These are phyloP conservation scores for Malassezia nana DNA, from an alignment of 1,284 basidiomycete species.

Conservation along the genomic window DNA sequence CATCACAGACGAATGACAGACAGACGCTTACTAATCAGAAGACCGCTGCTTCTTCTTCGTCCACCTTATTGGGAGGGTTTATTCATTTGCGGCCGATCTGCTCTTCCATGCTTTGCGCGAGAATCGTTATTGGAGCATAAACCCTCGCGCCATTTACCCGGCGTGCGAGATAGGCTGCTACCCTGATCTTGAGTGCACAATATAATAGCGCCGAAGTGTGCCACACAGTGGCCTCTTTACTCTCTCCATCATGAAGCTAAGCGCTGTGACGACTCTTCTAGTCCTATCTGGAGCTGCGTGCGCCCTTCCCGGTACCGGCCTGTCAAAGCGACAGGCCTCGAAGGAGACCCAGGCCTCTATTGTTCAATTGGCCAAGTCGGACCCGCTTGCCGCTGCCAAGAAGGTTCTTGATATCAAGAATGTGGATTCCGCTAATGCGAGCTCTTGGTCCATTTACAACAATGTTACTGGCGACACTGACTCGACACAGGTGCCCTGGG, in stretches of 20 bases:
- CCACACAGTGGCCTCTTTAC: too few relatives aligned
- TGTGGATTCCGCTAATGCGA: slow-evolving; percentile 17
- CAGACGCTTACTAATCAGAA: too few relatives aligned
- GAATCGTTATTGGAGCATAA: too few relatives aligned
- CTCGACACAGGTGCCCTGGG: slow-evolving; percentile 29
- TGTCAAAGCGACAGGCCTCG: background rate
- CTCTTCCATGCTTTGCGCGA: too few relatives aligned
- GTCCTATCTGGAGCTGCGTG: background rate
- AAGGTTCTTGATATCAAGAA: slow-evolving; percentile 22
- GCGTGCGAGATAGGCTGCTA: too few relatives aligned
- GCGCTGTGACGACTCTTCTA: background rate
- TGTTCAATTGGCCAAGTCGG: background rate
- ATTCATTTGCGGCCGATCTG: too few relatives aligned
- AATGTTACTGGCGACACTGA: slow-evolving; percentile 9
- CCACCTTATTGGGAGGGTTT: too few relatives aligned
- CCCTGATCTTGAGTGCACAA: too few relatives aligned
- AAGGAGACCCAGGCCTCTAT: background rate
- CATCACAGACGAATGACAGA: too few relatives aligned
- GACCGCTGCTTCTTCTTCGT: too few relatives aligned
- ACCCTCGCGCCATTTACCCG: too few relatives aligned
- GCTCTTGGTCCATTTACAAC: slow-evolving; percentile 18
- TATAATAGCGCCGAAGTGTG: too few relatives aligned
- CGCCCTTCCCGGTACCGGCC: background rate
- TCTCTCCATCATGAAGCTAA: background rate
- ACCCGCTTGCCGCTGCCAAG: slow-evolving; percentile 32